These are phyloP conservation scores for Alternaria longipes DNA, from an alignment of 2,329 filamentous ascomycete species.

Conservation along the genomic window DNA sequence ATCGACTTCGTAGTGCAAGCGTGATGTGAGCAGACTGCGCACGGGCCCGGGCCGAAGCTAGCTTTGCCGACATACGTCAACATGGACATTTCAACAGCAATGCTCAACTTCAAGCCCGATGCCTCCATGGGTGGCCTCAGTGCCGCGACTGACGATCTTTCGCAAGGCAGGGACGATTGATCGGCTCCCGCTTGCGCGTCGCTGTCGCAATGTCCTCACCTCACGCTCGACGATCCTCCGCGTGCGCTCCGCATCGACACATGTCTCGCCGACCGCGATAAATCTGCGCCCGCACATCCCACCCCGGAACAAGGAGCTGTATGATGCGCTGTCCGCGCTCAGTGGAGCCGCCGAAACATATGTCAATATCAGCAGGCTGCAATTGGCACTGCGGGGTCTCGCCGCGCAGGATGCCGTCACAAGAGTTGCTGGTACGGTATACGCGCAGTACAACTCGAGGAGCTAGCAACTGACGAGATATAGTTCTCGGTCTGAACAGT, in stretches of 20 bases:
- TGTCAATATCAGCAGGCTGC: conserved; percentile 74
- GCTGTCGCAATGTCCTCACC: conserved; percentile 38
- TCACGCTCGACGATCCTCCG: conserved; percentile 27
- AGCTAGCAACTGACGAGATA: conserved; percentile 28
- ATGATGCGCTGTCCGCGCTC: conserved; percentile 67
- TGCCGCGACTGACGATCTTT: conserved; percentile 43
- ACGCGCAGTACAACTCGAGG: conserved; percentile 15
- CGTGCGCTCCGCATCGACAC: conserved; percentile 50
- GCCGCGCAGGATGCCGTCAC: conserved; percentile 64
- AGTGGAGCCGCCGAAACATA: conserved; percentile 68
- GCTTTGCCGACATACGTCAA: conserved; percentile 36
- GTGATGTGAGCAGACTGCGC: conserved; percentile 8
- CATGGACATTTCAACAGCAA: conserved; percentile 33
- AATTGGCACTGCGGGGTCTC: conserved; percentile 74
- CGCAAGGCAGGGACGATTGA: conserved; percentile 40
- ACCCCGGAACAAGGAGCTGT: conserved; percentile 64
- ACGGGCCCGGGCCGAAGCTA: conserved; percentile 38
- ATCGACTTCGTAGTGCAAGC: not conserved
- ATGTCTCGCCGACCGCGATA: conserved; percentile 63
- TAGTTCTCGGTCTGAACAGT: conserved; percentile 62
- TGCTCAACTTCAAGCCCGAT: conserved; percentile 48
- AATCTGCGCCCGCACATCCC: conserved; percentile 64
- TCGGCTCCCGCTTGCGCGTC: conserved; percentile 32
- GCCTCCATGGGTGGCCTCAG: conserved; percentile 54
- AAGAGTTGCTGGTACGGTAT: conserved; percentile 62